phyloP scores from a whole-genome alignment of 2,329 filamentous ascomycete species.

The Neofusicoccum parvum region DNA sequence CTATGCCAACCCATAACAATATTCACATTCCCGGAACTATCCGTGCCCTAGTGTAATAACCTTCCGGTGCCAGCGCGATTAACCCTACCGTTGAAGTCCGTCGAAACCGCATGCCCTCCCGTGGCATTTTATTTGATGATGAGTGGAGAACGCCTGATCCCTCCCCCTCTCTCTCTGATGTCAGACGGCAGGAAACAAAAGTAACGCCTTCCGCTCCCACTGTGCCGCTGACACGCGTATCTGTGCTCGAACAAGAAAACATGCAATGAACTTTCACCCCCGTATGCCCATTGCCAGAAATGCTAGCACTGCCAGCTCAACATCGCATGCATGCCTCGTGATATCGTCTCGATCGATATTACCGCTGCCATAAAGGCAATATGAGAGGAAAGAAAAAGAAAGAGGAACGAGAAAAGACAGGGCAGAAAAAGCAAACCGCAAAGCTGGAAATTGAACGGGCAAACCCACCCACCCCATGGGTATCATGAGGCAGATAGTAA shows the following conservation, averaged over 20 bases:
- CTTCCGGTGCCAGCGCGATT: too few species aligned
- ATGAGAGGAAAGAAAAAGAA: not conserved
- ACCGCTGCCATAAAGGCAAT: not conserved
- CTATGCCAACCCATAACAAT: too few species aligned
- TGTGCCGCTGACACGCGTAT: not conserved
- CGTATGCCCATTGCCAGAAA: conserved; percentile 6
- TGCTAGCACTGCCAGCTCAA: not conserved
- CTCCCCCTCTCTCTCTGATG: not conserved
- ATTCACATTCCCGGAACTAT: too few species aligned
- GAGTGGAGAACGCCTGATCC: not conserved
- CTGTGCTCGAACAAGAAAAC: not conserved
- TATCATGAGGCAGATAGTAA: not conserved
- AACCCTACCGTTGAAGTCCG: not conserved
- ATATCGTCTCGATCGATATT: conserved; percentile 11
- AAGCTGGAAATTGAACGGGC: not conserved
- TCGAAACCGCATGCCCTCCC: not conserved
- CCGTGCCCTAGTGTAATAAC: too few species aligned
- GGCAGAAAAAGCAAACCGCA: not conserved
- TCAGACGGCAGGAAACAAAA: conserved; percentile 2
- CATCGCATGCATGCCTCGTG: conserved; percentile 7
- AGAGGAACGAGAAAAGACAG: not conserved
- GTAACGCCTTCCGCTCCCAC: conserved; percentile 5
- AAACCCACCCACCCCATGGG: not conserved
- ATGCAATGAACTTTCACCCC: not conserved
- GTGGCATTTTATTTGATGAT: not conserved